phyloP scores from a whole-genome alignment of 495 filamentous ascomycete genomes.

The Evernia prunastri region DNA sequence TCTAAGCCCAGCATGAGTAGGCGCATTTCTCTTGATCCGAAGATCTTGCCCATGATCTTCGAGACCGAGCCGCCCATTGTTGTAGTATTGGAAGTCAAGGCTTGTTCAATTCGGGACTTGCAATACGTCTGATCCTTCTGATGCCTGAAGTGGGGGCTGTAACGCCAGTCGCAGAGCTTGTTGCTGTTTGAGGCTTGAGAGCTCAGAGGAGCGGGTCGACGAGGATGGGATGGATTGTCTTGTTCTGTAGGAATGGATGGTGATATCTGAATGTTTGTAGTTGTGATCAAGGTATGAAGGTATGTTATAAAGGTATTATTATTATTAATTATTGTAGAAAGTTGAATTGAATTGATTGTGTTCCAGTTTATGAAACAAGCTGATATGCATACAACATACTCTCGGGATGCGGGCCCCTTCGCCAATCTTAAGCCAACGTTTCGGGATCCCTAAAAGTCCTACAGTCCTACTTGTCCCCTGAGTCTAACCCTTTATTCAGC shows the following conservation, averaged over 20 bases:
- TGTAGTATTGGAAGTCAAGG: neutral
- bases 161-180: neutral
- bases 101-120: neutral
- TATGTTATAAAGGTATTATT: too few relatives aligned
- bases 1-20: conserved; percentile 98
- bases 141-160: neutral
- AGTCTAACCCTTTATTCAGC: conserved; percentile 1
- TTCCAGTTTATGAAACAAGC: too few relatives aligned
- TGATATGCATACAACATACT: conserved; percentile 10
- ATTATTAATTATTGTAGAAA: neutral
- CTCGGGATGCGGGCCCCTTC: conserved; percentile 8
- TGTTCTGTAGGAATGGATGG: neutral
- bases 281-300: too few relatives aligned
- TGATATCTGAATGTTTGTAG: neutral
- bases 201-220: too few relatives aligned
- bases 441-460: too few relatives aligned
- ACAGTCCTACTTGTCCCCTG: too few relatives aligned
- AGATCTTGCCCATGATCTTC: conserved; percentile 94
- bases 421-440: conserved; percentile 8
- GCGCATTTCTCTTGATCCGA: conserved; percentile 93
- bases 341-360: too few relatives aligned
- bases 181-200: neutral
- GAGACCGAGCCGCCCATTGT: conserved; percentile 75
- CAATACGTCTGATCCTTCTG: neutral
- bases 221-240: neutral